phyloP scores from a whole-genome alignment of 2,329 filamentous ascomycete genomes.

The Helotiales sp. region DNA sequence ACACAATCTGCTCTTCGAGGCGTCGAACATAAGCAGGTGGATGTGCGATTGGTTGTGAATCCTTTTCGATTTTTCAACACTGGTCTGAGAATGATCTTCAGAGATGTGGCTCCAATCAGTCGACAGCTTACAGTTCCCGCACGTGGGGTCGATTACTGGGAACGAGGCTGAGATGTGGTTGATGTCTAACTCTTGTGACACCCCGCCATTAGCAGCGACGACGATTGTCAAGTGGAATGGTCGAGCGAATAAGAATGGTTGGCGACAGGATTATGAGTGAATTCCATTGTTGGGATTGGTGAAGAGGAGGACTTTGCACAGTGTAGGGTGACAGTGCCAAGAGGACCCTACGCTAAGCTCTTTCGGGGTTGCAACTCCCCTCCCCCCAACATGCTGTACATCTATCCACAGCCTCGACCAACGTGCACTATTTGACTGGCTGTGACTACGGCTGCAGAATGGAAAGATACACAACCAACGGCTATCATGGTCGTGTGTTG shows the following conservation, averaged over 20 bases:
- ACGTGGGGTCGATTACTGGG: slow-evolving; percentile 23
- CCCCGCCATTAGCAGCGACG: neutral
- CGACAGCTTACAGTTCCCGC: neutral
- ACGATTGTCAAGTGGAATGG: neutral
- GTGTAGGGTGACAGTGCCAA: neutral
- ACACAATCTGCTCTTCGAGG: no score
- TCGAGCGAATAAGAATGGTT: neutral
- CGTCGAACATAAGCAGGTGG: no score
- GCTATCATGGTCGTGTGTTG: neutral
- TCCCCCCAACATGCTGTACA: neutral
- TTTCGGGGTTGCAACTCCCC: neutral
- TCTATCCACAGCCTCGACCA: slow-evolving; percentile 18
- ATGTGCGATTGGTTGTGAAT: neutral
- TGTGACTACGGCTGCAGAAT: neutral
- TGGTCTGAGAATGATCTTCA: neutral
- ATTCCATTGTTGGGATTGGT: neutral
- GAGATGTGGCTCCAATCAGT: neutral
- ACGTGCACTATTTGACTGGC: slow-evolving; percentile 27
- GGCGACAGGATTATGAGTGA: neutral
- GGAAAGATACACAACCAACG: neutral
- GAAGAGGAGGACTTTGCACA: neutral
- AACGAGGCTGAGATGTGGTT: slow-evolving; percentile 16
- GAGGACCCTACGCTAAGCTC: neutral
- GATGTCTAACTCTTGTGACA: neutral
- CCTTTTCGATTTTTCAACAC: neutral